Evolutionary conservation across 805 yeast species (phyloP).

Genomic region (Spathaspora gorwiae): DNA sequence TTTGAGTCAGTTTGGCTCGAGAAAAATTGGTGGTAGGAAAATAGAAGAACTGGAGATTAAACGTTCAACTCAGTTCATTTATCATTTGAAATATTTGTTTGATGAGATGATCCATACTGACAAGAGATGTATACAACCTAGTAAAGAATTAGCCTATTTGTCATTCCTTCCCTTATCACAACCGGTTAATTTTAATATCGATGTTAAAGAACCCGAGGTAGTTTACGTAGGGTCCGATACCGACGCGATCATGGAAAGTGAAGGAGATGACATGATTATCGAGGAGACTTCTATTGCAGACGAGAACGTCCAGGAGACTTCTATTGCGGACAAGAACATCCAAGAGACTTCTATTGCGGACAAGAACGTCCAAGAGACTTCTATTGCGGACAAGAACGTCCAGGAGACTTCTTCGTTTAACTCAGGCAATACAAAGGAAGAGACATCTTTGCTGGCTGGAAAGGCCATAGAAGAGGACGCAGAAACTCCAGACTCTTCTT

Average conservation of each 20-base stretch:
- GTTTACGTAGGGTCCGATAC: conserved; percentile 2
- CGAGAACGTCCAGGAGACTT: conserved; percentile 3
- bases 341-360: conserved; percentile 7
- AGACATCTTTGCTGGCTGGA: no score
- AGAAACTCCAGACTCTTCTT: background rate
- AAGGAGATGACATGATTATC: conserved; percentile 7
- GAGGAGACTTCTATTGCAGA: conserved; percentile 6
- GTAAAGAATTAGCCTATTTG: conserved; percentile 77
- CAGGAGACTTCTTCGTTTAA: background rate
- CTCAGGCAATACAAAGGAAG: no score
- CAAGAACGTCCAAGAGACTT: conserved; percentile 1
- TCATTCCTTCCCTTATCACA: conserved; percentile 74
- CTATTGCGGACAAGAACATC: conserved; percentile 14
- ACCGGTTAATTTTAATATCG: conserved; percentile 52
- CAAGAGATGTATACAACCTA: conserved; percentile 70
- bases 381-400: conserved; percentile 3
- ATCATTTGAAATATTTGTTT: conserved; percentile 67
- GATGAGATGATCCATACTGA: conserved; percentile 60
- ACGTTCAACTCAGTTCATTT: conserved; percentile 78
- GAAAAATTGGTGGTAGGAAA: conserved; percentile 79
- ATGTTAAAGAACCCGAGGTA: conserved; percentile 3
- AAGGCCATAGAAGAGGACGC: background rate
- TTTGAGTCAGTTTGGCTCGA: conserved; percentile 11
- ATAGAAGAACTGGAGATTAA: conserved; percentile 76
- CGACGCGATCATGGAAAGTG: conserved; percentile 4